Evolutionary conservation across 202 grass and related monocot genomes (phyloP).

Genomic region (Setaria italica): DNA sequence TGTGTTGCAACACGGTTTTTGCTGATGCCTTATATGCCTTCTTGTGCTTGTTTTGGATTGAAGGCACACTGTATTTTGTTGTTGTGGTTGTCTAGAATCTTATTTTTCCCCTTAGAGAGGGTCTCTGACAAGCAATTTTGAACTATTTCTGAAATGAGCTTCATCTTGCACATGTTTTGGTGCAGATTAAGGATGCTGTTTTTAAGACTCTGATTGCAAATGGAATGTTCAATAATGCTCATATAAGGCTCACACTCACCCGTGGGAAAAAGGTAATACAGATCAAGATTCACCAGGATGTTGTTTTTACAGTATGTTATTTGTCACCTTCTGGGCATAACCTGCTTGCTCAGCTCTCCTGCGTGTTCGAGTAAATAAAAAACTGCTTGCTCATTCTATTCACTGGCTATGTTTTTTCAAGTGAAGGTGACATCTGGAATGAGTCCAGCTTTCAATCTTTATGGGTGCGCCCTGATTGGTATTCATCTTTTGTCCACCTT

Average conservation of each 20-base stretch:
- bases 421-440: slow-evolving; percentile 97
- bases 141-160: slow-evolving; percentile 38
- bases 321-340: slow-evolving; percentile 18
- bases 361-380: too few species aligned
- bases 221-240: slow-evolving; percentile 98
- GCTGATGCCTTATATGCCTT: background rate
- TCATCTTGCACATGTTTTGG: slow-evolving; percentile 9
- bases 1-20: slow-evolving; percentile 34
- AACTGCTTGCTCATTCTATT: slow-evolving; percentile 35
- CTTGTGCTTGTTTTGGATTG: background rate
- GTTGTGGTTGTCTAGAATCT: slow-evolving; percentile 3
- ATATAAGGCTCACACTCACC: slow-evolving; percentile 93
- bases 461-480: slow-evolving; percentile 96
- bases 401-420: slow-evolving; percentile 45
- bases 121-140: slow-evolving; percentile 25
- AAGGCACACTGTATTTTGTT: slow-evolving; percentile 20
- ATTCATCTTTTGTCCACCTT: slow-evolving; percentile 36
- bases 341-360: too few species aligned
- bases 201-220: slow-evolving; percentile 91
- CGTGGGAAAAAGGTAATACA: slow-evolving; percentile 88
- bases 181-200: slow-evolving; percentile 93
- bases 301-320: slow-evolving; percentile 36
- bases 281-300: slow-evolving; percentile 20
- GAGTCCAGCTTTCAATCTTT: slow-evolving; percentile 97
- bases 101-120: slow-evolving; percentile 23